Evolutionary conservation across 2,329 filamentous ascomycete genomes (phyloP), one percentile per base, ranked within the genome.

Genomic region (Diplodia sapinea): DNA sequence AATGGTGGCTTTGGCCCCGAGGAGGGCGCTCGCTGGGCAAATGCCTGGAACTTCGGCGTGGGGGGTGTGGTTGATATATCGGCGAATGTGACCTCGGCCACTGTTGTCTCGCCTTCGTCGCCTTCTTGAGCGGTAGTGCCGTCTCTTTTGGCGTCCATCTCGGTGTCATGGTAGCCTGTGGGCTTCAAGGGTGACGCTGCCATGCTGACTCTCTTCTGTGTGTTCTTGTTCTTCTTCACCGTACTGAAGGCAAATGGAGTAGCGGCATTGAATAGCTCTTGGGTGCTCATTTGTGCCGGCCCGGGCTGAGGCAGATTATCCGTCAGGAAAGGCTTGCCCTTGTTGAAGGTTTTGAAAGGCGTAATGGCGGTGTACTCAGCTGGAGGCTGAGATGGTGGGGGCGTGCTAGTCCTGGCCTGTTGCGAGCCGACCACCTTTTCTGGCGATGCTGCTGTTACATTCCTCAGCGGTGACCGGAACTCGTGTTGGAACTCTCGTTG

Each of bases 191-290:
- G 65, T 12, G 43, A 59, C 7, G 33, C 65, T 51, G 40, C 66
- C 6, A 67, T 15, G 47, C 43, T 62, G 49, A 67, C 65, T 26
- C 55, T 61, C 56, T 67, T 67, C 17, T 49, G 65, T 38, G 29
- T 47, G 23, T 36, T 57, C 26, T 51, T 65, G 7, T 70, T 73
- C 72, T 82, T 82, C 72, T 82, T 83, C 40, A 78, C 73, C 12
- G 79, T 80, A 64, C 78, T 79, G 70, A 78, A 77, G 15, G 73
- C 68, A 73, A 82, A 80, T 51, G 81, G 72, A 55, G 79, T 75
- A 63, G 76, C 78, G 70, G 76, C 79, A 31, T 77, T 75, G 56
- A 83, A 77, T 9, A 84, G 71, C 17, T 80, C 79, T 66, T 84
- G 82, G 2, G 82, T 84, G 67, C 79, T 81, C 38, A 80, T 71